Evolutionary conservation across 1,284 basidiomycete genomes (phyloP).

Genomic region (Volvariella volvacea): DNA sequence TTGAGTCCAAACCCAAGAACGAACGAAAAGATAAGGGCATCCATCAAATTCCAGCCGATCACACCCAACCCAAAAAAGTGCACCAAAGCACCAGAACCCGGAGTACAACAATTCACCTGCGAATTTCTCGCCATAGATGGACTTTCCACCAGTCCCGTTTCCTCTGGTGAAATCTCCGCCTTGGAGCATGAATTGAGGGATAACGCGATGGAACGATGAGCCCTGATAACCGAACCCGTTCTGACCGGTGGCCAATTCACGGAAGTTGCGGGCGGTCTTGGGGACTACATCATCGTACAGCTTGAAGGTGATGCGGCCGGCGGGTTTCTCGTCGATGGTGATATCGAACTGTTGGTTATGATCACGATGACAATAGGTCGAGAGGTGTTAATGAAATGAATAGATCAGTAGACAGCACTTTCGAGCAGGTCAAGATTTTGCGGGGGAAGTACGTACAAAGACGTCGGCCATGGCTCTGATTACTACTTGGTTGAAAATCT

Average conservation of each 20-base stretch:
- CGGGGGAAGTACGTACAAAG: too few relatives aligned
- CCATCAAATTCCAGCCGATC: too few relatives aligned
- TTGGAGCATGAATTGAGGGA: conserved; percentile 52
- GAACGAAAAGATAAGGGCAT: too few relatives aligned
- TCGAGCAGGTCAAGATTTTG: too few relatives aligned
- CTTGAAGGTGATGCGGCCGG: conserved; percentile 79
- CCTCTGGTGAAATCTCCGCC: conserved; percentile 66
- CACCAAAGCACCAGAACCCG: neutral
- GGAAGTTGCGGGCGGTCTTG: conserved; percentile 82
- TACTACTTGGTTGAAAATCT: too few relatives aligned
- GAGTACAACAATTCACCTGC: conserved; percentile 32
- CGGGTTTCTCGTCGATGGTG: conserved; percentile 43
- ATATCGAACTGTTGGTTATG: conserved; percentile 91
- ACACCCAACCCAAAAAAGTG: neutral
- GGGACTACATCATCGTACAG: conserved; percentile 73
- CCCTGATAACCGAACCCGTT: conserved; percentile 61
- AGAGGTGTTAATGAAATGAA: too few relatives aligned
- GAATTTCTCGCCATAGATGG: conserved; percentile 88
- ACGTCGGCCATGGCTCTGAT: too few relatives aligned
- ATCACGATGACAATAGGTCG: too few relatives aligned
- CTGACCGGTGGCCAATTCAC: conserved; percentile 77
- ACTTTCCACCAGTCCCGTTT: conserved; percentile 89
- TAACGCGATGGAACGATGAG: conserved; percentile 78
- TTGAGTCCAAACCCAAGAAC: too few relatives aligned
- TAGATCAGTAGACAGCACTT: too few relatives aligned